Evolutionary conservation across 441 rosid species (phyloP).

Genomic region (Theobroma grandiflorum): DNA sequence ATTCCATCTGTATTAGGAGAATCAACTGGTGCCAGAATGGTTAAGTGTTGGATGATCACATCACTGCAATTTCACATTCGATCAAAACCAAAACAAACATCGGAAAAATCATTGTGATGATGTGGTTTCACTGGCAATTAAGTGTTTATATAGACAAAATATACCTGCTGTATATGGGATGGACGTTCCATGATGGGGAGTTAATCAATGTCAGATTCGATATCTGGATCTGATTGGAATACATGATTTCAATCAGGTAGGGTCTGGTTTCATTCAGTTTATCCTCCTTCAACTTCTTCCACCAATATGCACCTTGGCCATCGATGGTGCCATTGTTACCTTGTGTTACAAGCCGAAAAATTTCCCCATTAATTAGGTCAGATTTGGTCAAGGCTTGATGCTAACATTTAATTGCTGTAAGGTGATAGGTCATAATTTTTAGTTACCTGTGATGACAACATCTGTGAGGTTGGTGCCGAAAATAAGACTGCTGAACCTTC

Average conservation of each 20-base stretch:
- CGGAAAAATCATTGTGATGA: background rate
- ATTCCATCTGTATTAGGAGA: constrained; percentile 92
- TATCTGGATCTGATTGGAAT: constrained; percentile 64
- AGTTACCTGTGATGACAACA: constrained; percentile 67
- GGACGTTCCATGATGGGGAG: constrained; percentile 90
- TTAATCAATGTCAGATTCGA: constrained; percentile 69
- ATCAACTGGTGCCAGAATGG: constrained; percentile 70
- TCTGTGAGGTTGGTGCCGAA: constrained; percentile 75
- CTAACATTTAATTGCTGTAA: background rate
- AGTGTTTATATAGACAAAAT: background rate
- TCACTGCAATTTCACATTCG: constrained; percentile 37
- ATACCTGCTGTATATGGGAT: constrained; percentile 78
- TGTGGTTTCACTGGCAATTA: background rate
- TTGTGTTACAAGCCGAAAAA: constrained; percentile 17
- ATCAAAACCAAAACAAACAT: background rate
- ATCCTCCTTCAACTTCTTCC: constrained; percentile 62
- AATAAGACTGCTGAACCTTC: constrained; percentile 66
- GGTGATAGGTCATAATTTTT: background rate
- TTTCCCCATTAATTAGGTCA: too few relatives aligned
- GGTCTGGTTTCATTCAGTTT: constrained; percentile 69
- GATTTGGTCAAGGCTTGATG: background rate
- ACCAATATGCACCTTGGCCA: constrained; percentile 84
- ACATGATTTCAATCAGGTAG: constrained; percentile 81
- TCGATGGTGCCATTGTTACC: constrained; percentile 85
- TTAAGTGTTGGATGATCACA: constrained; percentile 60